These are phyloP conservation scores for Dictyophora rubrovolvata DNA, from an alignment of 768 basidiomycete genomes.

Conservation along the genomic window DNA sequence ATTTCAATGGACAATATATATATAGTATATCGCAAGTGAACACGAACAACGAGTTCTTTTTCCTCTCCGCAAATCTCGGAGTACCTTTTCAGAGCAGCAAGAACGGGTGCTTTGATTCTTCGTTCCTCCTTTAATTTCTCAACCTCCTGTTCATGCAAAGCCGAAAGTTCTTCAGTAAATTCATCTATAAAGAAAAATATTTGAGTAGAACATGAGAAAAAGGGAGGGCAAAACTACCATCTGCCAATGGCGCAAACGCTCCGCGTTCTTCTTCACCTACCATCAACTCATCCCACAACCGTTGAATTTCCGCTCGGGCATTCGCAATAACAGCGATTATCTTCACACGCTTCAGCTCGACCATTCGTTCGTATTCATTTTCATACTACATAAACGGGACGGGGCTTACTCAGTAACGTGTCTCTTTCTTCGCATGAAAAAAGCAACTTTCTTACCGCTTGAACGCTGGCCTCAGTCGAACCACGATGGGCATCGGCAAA, in stretches of 20 bases:
- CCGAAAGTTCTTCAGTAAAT: constrained; percentile 79
- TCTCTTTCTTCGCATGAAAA: neutral
- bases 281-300: constrained; percentile 81
- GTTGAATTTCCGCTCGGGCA: constrained; percentile 70
- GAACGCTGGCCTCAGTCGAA: constrained; percentile 64
- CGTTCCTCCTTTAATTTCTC: constrained; percentile 72
- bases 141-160: constrained; percentile 80
- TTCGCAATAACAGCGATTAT: constrained; percentile 78
- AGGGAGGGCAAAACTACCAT: constrained; percentile 50
- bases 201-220: constrained; percentile 1
- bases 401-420: neutral
- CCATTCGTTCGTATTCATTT: constrained; percentile 81
- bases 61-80: constrained; percentile 86
- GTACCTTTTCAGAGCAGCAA: constrained; percentile 76
- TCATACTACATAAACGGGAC: constrained; percentile 60
- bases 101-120: constrained; percentile 63
- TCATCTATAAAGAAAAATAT: constrained; percentile 47
- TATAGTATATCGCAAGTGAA: neutral
- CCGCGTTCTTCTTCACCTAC: constrained; percentile 71
- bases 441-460: constrained; percentile 30
- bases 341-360: constrained; percentile 76
- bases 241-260: constrained; percentile 72
- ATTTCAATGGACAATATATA: neutral
- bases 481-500: constrained; percentile 84
- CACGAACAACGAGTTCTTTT: constrained; percentile 59